Percentiles rank a stretch among this genome's conserved stretches.
Conservation (phyloP, 805 yeast genomes). For the Zygosaccharomyces bailii region DNA sequence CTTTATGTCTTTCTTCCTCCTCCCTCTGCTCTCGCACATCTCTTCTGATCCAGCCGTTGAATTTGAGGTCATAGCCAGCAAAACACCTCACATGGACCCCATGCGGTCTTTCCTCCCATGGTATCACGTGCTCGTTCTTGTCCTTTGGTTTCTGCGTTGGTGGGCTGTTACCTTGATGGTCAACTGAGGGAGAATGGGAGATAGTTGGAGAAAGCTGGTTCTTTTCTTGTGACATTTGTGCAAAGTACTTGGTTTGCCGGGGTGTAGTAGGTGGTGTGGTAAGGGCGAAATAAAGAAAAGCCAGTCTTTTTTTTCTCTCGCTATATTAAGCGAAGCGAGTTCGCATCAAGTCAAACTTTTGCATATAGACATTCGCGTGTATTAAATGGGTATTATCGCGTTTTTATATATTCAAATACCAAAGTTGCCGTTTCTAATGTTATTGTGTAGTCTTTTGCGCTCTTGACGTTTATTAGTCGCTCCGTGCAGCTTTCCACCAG, state of each 20-base stretch:
- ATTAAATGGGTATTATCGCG: no score
- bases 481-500: conserved; percentile 47
- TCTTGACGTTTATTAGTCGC: conserved; percentile 40
- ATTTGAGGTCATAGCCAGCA: conserved; percentile 28
- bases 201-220: conserved; percentile 10
- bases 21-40: conserved; percentile 17
- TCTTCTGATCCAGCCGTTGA: conserved; percentile 30
- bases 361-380: no score
- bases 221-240: conserved; percentile 6
- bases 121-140: conserved; percentile 21
- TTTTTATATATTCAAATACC: conserved; percentile 47
- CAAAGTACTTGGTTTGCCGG: background rate
- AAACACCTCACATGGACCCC: conserved; percentile 26
- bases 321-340: no score
- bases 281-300: background rate
- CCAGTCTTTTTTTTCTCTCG: no score
- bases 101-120: conserved; percentile 24
- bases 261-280: no score
- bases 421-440: conserved; percentile 62
- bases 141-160: conserved; percentile 10
- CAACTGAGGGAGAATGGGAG: conserved; percentile 3
- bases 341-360: no score
- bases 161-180: conserved; percentile 2
- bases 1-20: background rate
- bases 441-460: conserved; percentile 59